Base-by-base conservation (phyloP, 495 filamentous ascomycete genomes). In the Penicillium macrosclerotiorum region DNA sequence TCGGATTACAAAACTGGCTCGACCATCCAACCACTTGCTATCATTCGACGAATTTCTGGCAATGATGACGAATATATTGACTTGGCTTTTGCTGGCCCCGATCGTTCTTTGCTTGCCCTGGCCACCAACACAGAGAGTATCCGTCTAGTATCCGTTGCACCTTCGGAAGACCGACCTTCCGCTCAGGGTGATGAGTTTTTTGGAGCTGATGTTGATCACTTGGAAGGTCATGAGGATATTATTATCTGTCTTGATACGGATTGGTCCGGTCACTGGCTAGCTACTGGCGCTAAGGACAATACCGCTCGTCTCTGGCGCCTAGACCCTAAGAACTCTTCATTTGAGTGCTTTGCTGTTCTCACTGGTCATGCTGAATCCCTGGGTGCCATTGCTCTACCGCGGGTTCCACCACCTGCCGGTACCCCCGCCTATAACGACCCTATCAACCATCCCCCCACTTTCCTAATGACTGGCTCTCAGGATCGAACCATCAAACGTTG, bases 51-150 rank as follows among this genome's bases (percentile, higher is more conserved):
- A 13, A 92, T 97, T 51, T 95, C 92, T 14, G 94, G 94, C 17
- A 96, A 93, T 25, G 90, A 97, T 63, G 93, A 97, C 59, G 93
- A 97, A 60, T 90, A 97, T 43, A 94, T 97, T 53, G 94, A 97
- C 54, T 68, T 96, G 17, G 85, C 83, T 18, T 95, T 90, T 57
- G 77, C 96, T 44, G 83, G 90, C 1, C 80, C 81, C 8, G 83
- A 91, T 43, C 80, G 80, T 35, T 90, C 86, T 16, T 73, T 90
- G 41, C 76, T 99, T 54, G 93, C 93, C 19, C 72, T 99, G 13
- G 90, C 91, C 7, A 97, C 92, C 12, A 99, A 97, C 67, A 89
- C 90, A 1, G 93, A 97, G 70, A 89, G 90, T 36, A 81, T 99
- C 25, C 82, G 91, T 26, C 76, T 99, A 42, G 81, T 99, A 11